Conservation (phyloP, 176 grass and related monocot species). For the Olyra latifolia region DNA sequence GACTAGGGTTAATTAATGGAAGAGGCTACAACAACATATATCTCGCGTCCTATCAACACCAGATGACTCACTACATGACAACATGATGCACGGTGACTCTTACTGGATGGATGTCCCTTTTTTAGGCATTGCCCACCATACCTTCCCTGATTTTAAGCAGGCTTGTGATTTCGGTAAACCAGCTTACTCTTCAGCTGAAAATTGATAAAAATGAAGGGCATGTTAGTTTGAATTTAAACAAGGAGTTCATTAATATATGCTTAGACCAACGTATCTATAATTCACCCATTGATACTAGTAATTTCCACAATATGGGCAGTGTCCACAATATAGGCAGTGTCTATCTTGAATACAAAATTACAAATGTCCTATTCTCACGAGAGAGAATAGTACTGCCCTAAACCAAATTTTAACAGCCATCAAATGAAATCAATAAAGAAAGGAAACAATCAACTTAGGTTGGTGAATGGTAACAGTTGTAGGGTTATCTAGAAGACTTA, state of each 20-base stretch:
- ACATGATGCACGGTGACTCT: background rate
- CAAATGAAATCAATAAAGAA: background rate
- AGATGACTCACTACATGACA: slow-evolving; percentile 36
- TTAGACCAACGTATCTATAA: background rate
- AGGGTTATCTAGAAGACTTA: background rate
- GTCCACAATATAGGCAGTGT: background rate
- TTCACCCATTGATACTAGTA: background rate
- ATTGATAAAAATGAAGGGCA: background rate
- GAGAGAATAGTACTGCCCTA: background rate
- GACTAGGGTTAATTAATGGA: background rate
- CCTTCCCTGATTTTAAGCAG: slow-evolving; percentile 22
- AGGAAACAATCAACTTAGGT: background rate
- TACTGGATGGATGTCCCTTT: background rate
- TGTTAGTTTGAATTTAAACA: slow-evolving; percentile 38
- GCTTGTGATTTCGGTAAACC: slow-evolving; percentile 21
- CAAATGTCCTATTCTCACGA: background rate
- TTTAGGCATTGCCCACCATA: background rate
- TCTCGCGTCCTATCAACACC: background rate
- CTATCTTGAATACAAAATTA: background rate
- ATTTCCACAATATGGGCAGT: background rate
- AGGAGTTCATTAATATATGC: background rate
- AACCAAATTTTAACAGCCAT: slow-evolving; percentile 12
- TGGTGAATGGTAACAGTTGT: background rate
- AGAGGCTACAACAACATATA: slow-evolving; percentile 15
- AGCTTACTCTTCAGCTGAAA: slow-evolving; percentile 45